phyloP scores from a whole-genome alignment of 1,284 basidiomycete genomes.

The Wolfiporia cocos region DNA sequence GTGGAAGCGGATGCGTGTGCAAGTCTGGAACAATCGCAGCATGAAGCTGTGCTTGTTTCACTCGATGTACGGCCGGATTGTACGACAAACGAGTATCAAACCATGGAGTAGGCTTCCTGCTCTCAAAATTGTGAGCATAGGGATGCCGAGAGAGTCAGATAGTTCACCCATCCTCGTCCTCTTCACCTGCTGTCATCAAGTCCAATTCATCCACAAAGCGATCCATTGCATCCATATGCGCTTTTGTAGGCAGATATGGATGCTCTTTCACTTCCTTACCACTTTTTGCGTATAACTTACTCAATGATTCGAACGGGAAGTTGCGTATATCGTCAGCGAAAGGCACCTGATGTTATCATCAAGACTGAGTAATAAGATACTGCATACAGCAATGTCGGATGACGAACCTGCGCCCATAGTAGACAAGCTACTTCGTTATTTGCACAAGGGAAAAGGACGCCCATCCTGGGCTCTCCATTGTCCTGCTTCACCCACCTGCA shows the following conservation, averaged over 20 bases:
- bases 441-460: slow-evolving; percentile 59
- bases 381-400: not conserved
- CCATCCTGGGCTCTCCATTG: slow-evolving; percentile 80
- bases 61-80: slow-evolving; percentile 87
- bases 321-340: slow-evolving; percentile 91
- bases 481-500: slow-evolving; percentile 76
- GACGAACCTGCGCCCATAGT: slow-evolving; percentile 74
- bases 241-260: slow-evolving; percentile 77
- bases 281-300: slow-evolving; percentile 68
- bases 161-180: slow-evolving; percentile 61
- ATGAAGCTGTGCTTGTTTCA: slow-evolving; percentile 91
- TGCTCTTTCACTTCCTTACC: slow-evolving; percentile 74
- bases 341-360: slow-evolving; percentile 73
- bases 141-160: not conserved
- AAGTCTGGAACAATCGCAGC: slow-evolving; percentile 75
- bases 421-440: slow-evolving; percentile 73
- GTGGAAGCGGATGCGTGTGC: slow-evolving; percentile 68
- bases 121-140: not conserved
- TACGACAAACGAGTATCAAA: slow-evolving; percentile 74
- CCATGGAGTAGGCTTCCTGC: slow-evolving; percentile 63
- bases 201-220: slow-evolving; percentile 84
- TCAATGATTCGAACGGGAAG: slow-evolving; percentile 83
- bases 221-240: slow-evolving; percentile 81
- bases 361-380: not conserved
- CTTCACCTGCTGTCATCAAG: slow-evolving; percentile 67